Conservation (phyloP, 1,284 basidiomycete genomes). For the Calocybe gambosa region DNA sequence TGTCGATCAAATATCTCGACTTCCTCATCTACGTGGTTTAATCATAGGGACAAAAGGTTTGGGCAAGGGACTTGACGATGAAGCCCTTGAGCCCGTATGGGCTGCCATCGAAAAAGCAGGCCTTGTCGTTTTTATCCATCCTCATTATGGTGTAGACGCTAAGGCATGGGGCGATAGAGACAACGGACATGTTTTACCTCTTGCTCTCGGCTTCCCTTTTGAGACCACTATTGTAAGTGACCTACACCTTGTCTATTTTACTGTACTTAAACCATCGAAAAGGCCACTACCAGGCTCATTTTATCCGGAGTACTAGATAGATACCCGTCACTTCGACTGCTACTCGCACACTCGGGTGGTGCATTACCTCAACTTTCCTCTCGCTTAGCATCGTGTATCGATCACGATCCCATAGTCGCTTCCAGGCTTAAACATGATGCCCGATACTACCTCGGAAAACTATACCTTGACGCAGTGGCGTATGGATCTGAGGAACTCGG, state of each 20-base stretch:
- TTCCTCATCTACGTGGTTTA: slow-evolving; percentile 69
- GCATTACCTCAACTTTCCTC: slow-evolving; percentile 77
- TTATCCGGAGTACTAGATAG: slow-evolving; percentile 76
- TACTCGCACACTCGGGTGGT: slow-evolving; percentile 83
- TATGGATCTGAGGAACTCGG: slow-evolving; percentile 81
- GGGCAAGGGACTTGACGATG: slow-evolving; percentile 77
- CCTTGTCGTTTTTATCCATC: slow-evolving; percentile 76
- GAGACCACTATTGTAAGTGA: slow-evolving; percentile 75
- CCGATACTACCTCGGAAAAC: slow-evolving; percentile 73
- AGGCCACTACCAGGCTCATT: slow-evolving; percentile 78
- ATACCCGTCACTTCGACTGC: slow-evolving; percentile 63
- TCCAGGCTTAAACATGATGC: slow-evolving; percentile 73
- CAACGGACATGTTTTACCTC: slow-evolving; percentile 81
- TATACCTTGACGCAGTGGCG: slow-evolving; percentile 79
- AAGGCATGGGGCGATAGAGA: slow-evolving; percentile 66
- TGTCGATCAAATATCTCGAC: slow-evolving; percentile 56
- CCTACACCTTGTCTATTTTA: neutral
- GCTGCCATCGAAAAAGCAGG: slow-evolving; percentile 58
- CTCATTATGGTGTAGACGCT: slow-evolving; percentile 71
- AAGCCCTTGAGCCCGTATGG: slow-evolving; percentile 73
- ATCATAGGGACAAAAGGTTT: slow-evolving; percentile 78
- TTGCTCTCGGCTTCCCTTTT: slow-evolving; percentile 84
- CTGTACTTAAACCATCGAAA: slow-evolving; percentile 7
- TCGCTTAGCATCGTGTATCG: slow-evolving; percentile 75
- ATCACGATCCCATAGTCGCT: slow-evolving; percentile 75